A percentile compares a stretch with the other conserved stretches of the same genome.
These are phyloP conservation scores for Graphilbum sp. DNA, from an alignment of 2,329 filamentous ascomycete genomes.

Conservation along the genomic window DNA sequence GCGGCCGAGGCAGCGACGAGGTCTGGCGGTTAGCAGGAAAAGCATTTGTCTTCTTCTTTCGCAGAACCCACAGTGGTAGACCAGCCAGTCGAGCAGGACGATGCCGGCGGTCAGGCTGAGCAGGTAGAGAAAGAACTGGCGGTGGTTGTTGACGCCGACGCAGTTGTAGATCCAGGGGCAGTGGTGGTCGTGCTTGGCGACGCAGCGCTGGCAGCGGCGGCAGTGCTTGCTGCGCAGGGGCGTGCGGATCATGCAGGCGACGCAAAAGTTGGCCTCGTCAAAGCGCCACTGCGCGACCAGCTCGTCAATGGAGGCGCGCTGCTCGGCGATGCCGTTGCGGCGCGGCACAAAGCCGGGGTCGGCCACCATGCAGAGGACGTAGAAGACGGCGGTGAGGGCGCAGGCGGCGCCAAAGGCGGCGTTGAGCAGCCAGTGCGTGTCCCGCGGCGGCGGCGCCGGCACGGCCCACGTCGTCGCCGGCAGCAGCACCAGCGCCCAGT, in stretches of 20 bases:
- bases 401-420: conserved; percentile 52
- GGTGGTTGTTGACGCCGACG: conserved; percentile 86
- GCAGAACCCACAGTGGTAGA: conserved; percentile 49
- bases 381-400: conserved; percentile 66
- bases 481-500: conserved; percentile 60
- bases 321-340: conserved; percentile 72
- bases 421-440: conserved; percentile 57
- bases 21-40: conserved; percentile 30
- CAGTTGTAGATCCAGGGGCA: conserved; percentile 98
- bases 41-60: too few species aligned
- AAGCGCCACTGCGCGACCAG: conserved; percentile 75
- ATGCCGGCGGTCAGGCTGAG: conserved; percentile 63
- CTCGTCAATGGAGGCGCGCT: conserved; percentile 78
- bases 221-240: conserved; percentile 94
- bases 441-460: neutral
- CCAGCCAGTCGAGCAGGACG: conserved; percentile 51
- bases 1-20: conserved; percentile 40
- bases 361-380: conserved; percentile 65
- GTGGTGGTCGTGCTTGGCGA: conserved; percentile 94
- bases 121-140: conserved; percentile 88
- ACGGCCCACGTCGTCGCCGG: conserved; percentile 24
- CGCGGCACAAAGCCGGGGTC: conserved; percentile 93
- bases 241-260: conserved; percentile 84
- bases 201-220: conserved; percentile 75
- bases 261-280: conserved; percentile 87